phyloP scores from a whole-genome alignment of 495 filamentous ascomycete species.

The Staphylotrichum tortipilum region DNA sequence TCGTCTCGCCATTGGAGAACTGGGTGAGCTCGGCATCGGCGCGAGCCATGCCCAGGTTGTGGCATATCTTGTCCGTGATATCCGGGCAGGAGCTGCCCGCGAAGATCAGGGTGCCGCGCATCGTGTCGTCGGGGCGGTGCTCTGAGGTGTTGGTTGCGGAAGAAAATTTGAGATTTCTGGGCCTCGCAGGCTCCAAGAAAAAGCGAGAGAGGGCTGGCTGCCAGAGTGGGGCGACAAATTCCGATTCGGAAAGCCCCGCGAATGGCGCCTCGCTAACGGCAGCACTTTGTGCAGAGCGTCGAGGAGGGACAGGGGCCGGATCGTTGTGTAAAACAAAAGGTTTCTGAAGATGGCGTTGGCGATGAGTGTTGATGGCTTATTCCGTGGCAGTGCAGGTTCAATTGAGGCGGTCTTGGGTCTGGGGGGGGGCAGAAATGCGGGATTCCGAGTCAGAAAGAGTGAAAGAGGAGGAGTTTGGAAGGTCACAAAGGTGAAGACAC shows the following conservation, averaged over 20 bases:
- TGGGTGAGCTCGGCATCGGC: conserved; percentile 51
- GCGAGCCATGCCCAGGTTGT: conserved; percentile 49
- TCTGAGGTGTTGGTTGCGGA: neutral
- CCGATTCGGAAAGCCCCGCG: neutral
- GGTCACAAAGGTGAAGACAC: too few relatives aligned
- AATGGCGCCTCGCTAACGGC: neutral
- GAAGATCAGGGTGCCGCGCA: conserved; percentile 51
- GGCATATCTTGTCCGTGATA: conserved; percentile 50
- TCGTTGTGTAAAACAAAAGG: too few relatives aligned
- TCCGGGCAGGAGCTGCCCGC: conserved; percentile 49
- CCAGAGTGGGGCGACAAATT: conserved; percentile 4
- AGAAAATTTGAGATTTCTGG: neutral
- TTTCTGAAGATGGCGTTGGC: too few relatives aligned
- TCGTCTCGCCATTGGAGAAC: conserved; percentile 79
- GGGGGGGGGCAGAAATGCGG: too few relatives aligned
- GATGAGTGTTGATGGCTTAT: too few relatives aligned
- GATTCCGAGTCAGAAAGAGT: too few relatives aligned
- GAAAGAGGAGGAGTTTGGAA: too few relatives aligned
- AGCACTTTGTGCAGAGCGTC: too few relatives aligned
- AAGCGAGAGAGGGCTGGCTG: neutral
- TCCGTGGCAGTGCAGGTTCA: too few relatives aligned
- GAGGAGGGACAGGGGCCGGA: too few relatives aligned
- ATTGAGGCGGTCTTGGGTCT: too few relatives aligned
- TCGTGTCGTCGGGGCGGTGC: conserved; percentile 12
- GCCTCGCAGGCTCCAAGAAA: conserved; percentile 1